These are phyloP conservation scores for Orbilia javanica DNA, from an alignment of 2,329 filamentous ascomycete genomes.

Conservation along the genomic window DNA sequence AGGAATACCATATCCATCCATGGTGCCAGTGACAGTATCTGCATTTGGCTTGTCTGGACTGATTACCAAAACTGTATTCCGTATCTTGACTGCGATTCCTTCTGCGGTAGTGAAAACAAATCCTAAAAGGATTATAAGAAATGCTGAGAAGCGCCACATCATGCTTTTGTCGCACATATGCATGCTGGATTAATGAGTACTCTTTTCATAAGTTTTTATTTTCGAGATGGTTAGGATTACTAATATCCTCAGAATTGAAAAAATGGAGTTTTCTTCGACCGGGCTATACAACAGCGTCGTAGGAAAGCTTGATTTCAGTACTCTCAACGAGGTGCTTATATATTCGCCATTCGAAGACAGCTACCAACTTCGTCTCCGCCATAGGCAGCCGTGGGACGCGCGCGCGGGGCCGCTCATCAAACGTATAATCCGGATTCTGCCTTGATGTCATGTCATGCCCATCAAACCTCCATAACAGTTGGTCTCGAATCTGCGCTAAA, in stretches of 20 bases:
- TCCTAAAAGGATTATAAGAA: constrained; percentile 16
- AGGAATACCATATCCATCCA: constrained; percentile 74
- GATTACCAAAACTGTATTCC: constrained; percentile 71
- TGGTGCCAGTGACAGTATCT: constrained; percentile 69
- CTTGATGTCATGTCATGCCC: constrained; percentile 35
- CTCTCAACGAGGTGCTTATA: constrained; percentile 25
- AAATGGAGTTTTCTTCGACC: too few relatives aligned
- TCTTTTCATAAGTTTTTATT: too few relatives aligned
- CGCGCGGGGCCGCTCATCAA: neutral
- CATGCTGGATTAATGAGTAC: too few relatives aligned
- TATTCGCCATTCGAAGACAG: constrained; percentile 5
- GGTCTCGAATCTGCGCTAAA: constrained; percentile 3
- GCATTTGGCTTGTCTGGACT: constrained; percentile 68
- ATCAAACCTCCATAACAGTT: constrained; percentile 15
- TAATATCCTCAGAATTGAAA: too few relatives aligned
- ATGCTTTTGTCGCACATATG: neutral
- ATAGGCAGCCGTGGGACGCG: constrained; percentile 11
- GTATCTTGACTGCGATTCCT: constrained; percentile 59
- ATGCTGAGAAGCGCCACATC: constrained; percentile 10
- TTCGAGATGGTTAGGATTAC: too few relatives aligned
- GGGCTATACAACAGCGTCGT: too few relatives aligned
- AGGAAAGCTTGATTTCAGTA: constrained; percentile 7
- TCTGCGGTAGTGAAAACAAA: constrained; percentile 1
- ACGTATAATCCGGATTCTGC: constrained; percentile 18
- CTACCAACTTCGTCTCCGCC: neutral